Evolutionary conservation across 805 yeast genomes (phyloP).

Genomic region (Lipomyces chichibuensis): DNA sequence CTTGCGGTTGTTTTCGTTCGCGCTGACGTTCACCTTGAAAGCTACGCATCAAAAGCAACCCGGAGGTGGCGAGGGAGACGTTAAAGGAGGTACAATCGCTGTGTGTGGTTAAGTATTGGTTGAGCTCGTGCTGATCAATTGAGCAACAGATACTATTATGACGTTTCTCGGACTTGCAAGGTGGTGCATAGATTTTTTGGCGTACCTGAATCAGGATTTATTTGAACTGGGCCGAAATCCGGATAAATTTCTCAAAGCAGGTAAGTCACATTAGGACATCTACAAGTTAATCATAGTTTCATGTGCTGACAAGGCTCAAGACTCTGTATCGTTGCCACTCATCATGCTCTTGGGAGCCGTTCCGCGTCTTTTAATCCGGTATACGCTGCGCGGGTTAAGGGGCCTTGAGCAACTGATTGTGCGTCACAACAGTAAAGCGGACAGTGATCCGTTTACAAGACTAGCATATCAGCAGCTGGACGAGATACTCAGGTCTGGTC

Average conservation of each 20-base stretch:
- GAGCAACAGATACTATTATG: slow-evolving; percentile 21
- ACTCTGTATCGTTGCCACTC: slow-evolving; percentile 38
- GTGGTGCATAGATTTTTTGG: slow-evolving; percentile 83
- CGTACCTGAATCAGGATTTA: slow-evolving; percentile 71
- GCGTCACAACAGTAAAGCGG: slow-evolving; percentile 36
- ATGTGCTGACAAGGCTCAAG: background rate
- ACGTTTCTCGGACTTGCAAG: slow-evolving; percentile 69
- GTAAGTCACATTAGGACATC: slow-evolving; percentile 16
- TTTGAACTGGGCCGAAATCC: slow-evolving; percentile 32
- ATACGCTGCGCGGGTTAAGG: slow-evolving; percentile 46
- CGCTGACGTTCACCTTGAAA: slow-evolving; percentile 66
- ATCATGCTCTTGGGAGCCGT: slow-evolving; percentile 45
- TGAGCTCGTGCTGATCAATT: background rate
- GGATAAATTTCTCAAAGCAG: slow-evolving; percentile 40
- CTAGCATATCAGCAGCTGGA: slow-evolving; percentile 39
- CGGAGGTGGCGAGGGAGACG: slow-evolving; percentile 52
- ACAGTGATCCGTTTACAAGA: slow-evolving; percentile 39
- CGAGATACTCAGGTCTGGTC: slow-evolving; percentile 41
- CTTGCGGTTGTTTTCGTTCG: slow-evolving; percentile 70
- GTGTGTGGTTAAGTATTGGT: slow-evolving; percentile 19
- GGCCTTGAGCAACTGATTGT: slow-evolving; percentile 44
- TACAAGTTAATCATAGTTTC: background rate
- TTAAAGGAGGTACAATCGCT: slow-evolving; percentile 38
- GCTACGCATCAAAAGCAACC: slow-evolving; percentile 55
- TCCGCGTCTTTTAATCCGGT: slow-evolving; percentile 45